Conservation (phyloP, 2,329 filamentous ascomycete genomes). For the Pyrenochaeta sp. region DNA sequence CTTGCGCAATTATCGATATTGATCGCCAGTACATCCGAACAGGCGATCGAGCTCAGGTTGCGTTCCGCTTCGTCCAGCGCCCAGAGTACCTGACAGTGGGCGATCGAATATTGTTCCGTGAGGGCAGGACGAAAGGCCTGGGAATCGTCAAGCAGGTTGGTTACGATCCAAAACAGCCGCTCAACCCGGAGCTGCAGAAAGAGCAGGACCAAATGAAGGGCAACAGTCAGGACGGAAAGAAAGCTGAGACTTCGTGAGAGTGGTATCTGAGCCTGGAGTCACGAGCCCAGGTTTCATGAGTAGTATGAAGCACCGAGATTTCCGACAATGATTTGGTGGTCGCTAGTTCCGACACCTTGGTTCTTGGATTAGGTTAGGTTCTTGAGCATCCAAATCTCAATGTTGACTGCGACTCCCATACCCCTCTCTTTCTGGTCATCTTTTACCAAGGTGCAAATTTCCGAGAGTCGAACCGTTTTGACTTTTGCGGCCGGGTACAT, state of each 20-base stretch:
- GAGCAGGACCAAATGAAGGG: constrained; percentile 30
- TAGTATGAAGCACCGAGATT: not conserved
- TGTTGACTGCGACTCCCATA: no score
- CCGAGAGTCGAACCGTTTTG: no score
- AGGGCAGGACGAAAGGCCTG: constrained; percentile 92
- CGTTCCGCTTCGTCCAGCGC: constrained; percentile 92
- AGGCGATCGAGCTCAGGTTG: constrained; percentile 91
- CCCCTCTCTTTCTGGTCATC: no score
- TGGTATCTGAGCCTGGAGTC: not conserved
- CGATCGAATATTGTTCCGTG: constrained; percentile 89
- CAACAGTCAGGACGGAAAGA: constrained; percentile 16
- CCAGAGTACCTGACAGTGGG: constrained; percentile 92
- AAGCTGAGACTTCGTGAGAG: constrained; percentile 9
- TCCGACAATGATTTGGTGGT: not conserved
- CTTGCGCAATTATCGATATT: constrained; percentile 96
- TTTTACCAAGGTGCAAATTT: no score
- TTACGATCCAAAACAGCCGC: constrained; percentile 72
- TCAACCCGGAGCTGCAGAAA: constrained; percentile 45
- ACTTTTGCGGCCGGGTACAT: no score
- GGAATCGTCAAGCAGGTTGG: constrained; percentile 93
- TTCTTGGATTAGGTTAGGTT: not conserved
- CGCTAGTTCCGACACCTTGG: not conserved
- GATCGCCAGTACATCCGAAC: constrained; percentile 95
- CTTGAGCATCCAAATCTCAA: not conserved
- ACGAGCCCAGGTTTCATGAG: not conserved